Percentiles rank a stretch among this genome's conserved stretches.
phyloP scores from a whole-genome alignment of 2,329 filamentous ascomycete species.

The Phaeosphaeria sp. region DNA sequence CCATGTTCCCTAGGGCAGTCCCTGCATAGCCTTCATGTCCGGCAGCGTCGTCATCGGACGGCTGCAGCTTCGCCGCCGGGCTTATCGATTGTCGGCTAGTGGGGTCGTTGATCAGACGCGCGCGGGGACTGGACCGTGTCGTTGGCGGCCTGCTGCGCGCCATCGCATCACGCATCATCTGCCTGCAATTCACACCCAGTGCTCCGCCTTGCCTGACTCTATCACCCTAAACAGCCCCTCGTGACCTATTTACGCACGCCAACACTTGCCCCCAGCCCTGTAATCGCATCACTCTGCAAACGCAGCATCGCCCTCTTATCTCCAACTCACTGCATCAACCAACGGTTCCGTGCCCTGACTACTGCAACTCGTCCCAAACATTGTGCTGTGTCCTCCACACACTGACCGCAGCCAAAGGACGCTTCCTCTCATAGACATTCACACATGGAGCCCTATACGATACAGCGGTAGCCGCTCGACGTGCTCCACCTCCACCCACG shows the following conservation, averaged over 20 bases:
- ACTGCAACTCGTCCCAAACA: background rate
- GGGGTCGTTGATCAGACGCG: constrained; percentile 17
- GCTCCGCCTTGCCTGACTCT: constrained; percentile 22
- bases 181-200: constrained; percentile 23
- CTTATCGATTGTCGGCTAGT: constrained; percentile 15
- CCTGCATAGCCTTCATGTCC: background rate
- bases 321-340: constrained; percentile 5
- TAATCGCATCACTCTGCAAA: constrained; percentile 2
- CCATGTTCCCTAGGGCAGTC: no score
- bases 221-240: constrained; percentile 10
- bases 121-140: constrained; percentile 14
- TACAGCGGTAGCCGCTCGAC: constrained; percentile 37
- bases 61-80: background rate
- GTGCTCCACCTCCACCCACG: constrained; percentile 28
- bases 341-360: background rate
- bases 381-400: background rate
- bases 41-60: background rate
- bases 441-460: constrained; percentile 37
- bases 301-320: constrained; percentile 4
- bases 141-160: constrained; percentile 18
- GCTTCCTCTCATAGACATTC: constrained; percentile 8
- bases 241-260: constrained; percentile 26
- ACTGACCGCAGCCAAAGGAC: background rate
- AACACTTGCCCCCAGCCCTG: constrained; percentile 26
- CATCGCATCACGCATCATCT: constrained; percentile 37